phyloP scores from a whole-genome alignment of 1,284 basidiomycete species.

The Trichosporon faecale region DNA sequence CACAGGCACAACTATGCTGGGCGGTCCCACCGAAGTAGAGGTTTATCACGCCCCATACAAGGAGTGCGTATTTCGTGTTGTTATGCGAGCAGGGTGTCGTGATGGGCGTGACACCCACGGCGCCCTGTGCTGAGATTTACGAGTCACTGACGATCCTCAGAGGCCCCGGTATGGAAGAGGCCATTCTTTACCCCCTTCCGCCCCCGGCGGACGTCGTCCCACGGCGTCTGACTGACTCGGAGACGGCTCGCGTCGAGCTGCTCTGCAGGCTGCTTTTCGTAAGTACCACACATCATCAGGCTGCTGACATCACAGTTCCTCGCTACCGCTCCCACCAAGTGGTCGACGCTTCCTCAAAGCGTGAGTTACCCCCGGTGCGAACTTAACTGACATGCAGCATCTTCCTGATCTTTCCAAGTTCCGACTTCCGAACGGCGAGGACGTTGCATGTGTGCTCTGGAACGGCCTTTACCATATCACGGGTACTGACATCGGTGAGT shows the following conservation, averaged over 20 bases:
- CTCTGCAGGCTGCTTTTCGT: conserved; percentile 50
- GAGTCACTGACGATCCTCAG: conserved; percentile 15
- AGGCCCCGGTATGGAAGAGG: conserved; percentile 27
- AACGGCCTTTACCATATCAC: conserved; percentile 85
- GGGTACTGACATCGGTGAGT: conserved; percentile 62
- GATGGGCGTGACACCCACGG: neutral
- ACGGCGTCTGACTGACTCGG: conserved; percentile 33
- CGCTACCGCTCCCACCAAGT: conserved; percentile 62
- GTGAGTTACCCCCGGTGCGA: conserved; percentile 24
- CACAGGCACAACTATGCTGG: conserved; percentile 18
- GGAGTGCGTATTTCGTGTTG: conserved; percentile 20
- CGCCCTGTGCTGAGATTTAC: neutral
- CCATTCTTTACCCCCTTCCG: conserved; percentile 28
- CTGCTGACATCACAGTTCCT: conserved; percentile 59
- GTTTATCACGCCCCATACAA: conserved; percentile 31
- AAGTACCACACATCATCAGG: conserved; percentile 19
- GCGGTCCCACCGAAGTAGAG: conserved; percentile 27
- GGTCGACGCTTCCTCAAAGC: conserved; percentile 32
- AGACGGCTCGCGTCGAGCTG: conserved; percentile 38
- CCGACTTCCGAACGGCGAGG: conserved; percentile 75
- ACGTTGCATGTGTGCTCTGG: conserved; percentile 86
- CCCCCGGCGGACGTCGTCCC: conserved; percentile 28
- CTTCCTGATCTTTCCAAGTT: conserved; percentile 76
- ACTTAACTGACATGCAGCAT: conserved; percentile 31
- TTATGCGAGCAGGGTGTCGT: neutral